Evolutionary conservation across 345 rosid genomes (phyloP).

Genomic region (Reutealis trisperma): DNA sequence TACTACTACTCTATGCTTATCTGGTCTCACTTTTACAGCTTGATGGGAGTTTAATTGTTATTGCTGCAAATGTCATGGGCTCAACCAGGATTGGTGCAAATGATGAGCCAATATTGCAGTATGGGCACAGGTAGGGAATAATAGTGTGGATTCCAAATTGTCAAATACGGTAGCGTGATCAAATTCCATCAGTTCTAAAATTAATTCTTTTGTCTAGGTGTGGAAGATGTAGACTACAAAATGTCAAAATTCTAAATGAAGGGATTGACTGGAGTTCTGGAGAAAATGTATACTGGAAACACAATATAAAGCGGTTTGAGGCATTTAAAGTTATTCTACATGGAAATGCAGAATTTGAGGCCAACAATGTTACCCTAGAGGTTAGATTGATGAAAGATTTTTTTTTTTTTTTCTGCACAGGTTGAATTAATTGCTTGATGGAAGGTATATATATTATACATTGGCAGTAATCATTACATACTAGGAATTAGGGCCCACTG

Average conservation of each 20-base stretch:
- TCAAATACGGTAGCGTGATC: background rate
- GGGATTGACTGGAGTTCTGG: constrained; percentile 79
- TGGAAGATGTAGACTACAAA: constrained; percentile 79
- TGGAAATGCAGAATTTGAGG: constrained; percentile 96
- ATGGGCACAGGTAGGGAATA: constrained; percentile 66
- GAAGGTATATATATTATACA: background rate
- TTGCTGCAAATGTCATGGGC: constrained; percentile 78
- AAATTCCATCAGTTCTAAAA: constrained; percentile 10
- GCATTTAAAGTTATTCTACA: constrained; percentile 67
- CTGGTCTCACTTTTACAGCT: constrained; percentile 48
- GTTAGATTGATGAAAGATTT: constrained; percentile 33
- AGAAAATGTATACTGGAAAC: constrained; percentile 87
- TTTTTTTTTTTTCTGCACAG: background rate
- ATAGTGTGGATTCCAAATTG: constrained; percentile 13
- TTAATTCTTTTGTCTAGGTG: constrained; percentile 50
- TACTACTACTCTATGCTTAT: constrained; percentile 22
- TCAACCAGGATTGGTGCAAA: constrained; percentile 45
- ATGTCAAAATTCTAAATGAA: constrained; percentile 66
- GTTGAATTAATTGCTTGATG: background rate
- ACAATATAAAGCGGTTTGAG: constrained; percentile 64
- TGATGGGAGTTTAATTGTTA: constrained; percentile 78
- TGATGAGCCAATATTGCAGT: constrained; percentile 64
- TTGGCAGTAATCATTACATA: background rate
- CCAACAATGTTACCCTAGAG: constrained; percentile 65
- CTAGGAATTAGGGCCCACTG: background rate